Evolutionary conservation across 768 basidiomycete species (phyloP), one percentile per base, ranked within the genome.

Genomic region (Lentinula aciculospora): DNA sequence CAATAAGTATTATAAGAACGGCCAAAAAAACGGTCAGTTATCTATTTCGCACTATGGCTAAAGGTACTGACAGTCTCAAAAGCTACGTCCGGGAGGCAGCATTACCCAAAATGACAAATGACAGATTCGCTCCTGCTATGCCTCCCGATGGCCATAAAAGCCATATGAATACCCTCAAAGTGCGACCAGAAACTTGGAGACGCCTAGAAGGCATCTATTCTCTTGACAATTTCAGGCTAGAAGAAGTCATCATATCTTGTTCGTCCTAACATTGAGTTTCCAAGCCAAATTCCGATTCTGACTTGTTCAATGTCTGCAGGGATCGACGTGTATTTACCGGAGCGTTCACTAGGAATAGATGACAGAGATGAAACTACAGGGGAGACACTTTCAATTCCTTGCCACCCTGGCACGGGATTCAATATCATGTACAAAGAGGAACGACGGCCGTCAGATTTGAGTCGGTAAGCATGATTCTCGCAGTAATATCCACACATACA

Each of bases 141-240:
- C 76, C 75, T n/a, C 69, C 69, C 5, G 61, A 67, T 44, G 71
- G 72, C 53, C 77, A 79, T 60, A 79, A 77, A 66, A 79, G 76
- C 63, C 79, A 81, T 64, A 48, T 64, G 49, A 82, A 82, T 61
- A 56, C 65, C 28, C 69, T 80, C 21, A 63, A 70, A 59, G 68
- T 83, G 54, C 74, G 71, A 23, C 77, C 80, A 9, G 79, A 82
- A 54, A 59, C 67, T 9, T 81, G 80, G 69, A 74, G 85, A 60
- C 73, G 70, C 57, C 69, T 89, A n/a, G 80, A 82, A 63, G 66
- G 64, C 25, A 81, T 85, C 19, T 71, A 76, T 29, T 59, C 60
- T 8, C 65, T 81, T 54, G 54, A 67, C 13, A 60, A 68, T 6
- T 39, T 46, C 4, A 62, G 60, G 1, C 68, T 84, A 37, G 61